These are phyloP conservation scores for Gastrolobium bilobum DNA, from an alignment of 306 rosid genomes.

Conservation along the genomic window DNA sequence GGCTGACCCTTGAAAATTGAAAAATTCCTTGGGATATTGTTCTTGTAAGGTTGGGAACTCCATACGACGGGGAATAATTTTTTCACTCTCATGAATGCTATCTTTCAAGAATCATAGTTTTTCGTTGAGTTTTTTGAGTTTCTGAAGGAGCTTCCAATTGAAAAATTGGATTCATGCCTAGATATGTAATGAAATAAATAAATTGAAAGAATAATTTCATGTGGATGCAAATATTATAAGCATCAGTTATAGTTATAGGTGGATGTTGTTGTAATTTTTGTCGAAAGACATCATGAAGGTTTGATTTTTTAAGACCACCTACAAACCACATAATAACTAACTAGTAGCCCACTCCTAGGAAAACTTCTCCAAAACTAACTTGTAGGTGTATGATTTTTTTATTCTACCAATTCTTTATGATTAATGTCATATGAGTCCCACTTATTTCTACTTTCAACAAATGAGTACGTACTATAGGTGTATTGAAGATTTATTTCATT, in stretches of 20 bases:
- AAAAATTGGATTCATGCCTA: conserved; percentile 9
- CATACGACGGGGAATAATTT: background rate
- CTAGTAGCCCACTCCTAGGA: background rate
- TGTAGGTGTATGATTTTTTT: too few species aligned
- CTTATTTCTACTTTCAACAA: too few species aligned
- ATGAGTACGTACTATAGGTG: too few species aligned
- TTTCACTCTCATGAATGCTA: background rate
- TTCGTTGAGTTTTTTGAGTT: conserved; percentile 2
- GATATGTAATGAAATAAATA: background rate
- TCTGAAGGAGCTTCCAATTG: background rate
- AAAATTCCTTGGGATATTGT: background rate
- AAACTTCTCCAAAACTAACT: too few species aligned
- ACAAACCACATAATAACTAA: background rate
- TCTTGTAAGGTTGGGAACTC: conserved; percentile 14
- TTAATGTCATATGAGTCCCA: too few species aligned
- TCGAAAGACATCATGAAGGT: background rate
- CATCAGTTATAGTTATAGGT: conserved; percentile 1
- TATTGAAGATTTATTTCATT: too few species aligned
- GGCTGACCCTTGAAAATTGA: background rate
- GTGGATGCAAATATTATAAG: conserved; percentile 17
- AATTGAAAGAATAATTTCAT: conserved; percentile 9
- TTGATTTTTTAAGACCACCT: conserved; percentile 3
- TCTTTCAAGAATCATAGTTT: conserved; percentile 11
- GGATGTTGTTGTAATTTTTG: background rate
- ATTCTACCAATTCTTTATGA: too few species aligned